Evolutionary conservation across 2,329 filamentous ascomycete species (phyloP).

Genomic region (Colletotrichum neosansevieriae): DNA sequence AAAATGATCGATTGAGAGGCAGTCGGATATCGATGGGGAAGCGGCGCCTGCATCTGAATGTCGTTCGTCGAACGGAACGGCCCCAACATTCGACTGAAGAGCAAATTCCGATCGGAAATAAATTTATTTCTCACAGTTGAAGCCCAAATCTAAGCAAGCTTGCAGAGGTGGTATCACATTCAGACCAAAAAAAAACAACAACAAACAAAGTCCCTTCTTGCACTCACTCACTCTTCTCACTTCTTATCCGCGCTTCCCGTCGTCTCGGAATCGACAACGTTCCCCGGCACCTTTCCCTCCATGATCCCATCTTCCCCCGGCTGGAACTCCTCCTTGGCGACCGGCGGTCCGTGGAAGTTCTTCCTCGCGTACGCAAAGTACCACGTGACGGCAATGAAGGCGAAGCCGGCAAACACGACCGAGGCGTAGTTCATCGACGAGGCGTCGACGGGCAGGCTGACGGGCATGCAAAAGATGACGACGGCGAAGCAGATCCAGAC

Average conservation of each 20-base stretch:
- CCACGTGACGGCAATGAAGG: conserved; percentile 69
- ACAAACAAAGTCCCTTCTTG: too few relatives aligned
- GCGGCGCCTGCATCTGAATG: too few relatives aligned
- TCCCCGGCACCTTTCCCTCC: conserved; percentile 29
- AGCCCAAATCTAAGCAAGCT: too few relatives aligned
- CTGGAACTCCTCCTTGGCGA: conserved; percentile 46
- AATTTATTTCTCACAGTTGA: too few relatives aligned
- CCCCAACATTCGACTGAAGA: too few relatives aligned
- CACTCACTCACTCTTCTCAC: background rate
- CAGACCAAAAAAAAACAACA: too few relatives aligned
- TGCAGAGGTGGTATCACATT: too few relatives aligned
- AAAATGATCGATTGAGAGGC: too few relatives aligned
- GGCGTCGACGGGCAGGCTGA: conserved; percentile 67
- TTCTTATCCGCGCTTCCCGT: conserved; percentile 37
- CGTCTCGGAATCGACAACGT: conserved; percentile 22
- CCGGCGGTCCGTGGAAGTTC: conserved; percentile 71
- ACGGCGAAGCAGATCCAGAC: conserved; percentile 78
- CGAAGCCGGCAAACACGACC: conserved; percentile 74
- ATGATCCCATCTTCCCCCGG: conserved; percentile 36
- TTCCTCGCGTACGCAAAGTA: conserved; percentile 73
- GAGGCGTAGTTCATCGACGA: conserved; percentile 75
- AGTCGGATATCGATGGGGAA: too few relatives aligned
- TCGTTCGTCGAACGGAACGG: too few relatives aligned
- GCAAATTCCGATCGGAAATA: too few relatives aligned
- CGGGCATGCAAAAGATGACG: conserved; percentile 82